A percentile compares a stretch with the other conserved stretches of the same genome.
Evolutionary conservation across 139 green algal species (phyloP).

Genomic region (Auxenochlorella protothecoides): DNA sequence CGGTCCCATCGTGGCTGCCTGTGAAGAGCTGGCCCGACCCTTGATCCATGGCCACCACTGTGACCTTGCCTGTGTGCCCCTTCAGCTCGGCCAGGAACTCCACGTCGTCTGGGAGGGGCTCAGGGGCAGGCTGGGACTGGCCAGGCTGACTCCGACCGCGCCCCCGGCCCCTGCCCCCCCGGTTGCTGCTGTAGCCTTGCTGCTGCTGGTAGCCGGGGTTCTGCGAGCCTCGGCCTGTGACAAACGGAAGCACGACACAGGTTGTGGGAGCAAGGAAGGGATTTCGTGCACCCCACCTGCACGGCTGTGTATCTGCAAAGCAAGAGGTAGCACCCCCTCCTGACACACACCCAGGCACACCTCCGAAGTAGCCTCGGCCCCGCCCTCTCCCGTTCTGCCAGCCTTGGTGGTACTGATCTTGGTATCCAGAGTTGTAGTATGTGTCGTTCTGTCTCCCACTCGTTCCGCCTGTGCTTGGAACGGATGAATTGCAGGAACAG

Average conservation of each 20-base stretch:
- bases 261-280: too few species aligned
- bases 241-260: too few species aligned
- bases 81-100: slow-evolving; percentile 31
- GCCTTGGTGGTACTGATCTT: slow-evolving; percentile 5
- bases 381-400: background rate
- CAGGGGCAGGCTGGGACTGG: background rate
- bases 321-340: too few species aligned
- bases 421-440: too few species aligned
- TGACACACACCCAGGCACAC: slow-evolving; percentile 1
- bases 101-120: slow-evolving; percentile 27
- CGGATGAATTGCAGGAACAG: too few species aligned
- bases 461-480: too few species aligned
- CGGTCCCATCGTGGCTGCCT: slow-evolving; percentile 46
- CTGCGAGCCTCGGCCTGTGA: too few species aligned
- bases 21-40: slow-evolving; percentile 55
- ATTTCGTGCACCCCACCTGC: too few species aligned
- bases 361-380: slow-evolving; percentile 9
- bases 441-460: too few species aligned
- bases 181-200: slow-evolving; percentile 1
- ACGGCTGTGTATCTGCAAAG: too few species aligned
- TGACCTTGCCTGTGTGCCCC: slow-evolving; percentile 38
- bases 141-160: too few species aligned
- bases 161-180: slow-evolving; percentile 2
- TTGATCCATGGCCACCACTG: slow-evolving; percentile 24
- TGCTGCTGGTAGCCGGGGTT: background rate